Evolutionary conservation across 2,329 filamentous ascomycete species (phyloP), one percentile per base, ranked within the genome.

Genomic region (Aspergillus fructus): DNA sequence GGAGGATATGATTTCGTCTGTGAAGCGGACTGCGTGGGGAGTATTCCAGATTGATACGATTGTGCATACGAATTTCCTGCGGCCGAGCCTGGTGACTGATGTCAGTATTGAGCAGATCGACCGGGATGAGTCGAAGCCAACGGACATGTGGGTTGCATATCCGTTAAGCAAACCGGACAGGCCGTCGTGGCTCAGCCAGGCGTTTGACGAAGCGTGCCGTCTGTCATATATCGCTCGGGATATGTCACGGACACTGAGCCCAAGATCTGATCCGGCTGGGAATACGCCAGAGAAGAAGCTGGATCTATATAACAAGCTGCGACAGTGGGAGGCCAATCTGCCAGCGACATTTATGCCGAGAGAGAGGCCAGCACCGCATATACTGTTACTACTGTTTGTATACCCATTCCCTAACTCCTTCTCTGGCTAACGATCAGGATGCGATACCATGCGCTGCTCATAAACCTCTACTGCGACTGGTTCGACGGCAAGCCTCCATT

Each of bases 31-130:
- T 41, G 61, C 60, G n/a, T 66, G 59, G 66, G 66, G 61, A 24
- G 46, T 65, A 27, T 72, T 64, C 59, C 66, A 71, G 45, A 58
- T 67, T 23, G 68, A 71, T 42, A 69, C 67, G n/a, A 55, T 66
- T 11, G 63, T 65, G 4, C 64, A 66, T 24, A 62, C 62, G 13
- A 64, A 64, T 37, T 66, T 66, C 23, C 57, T 64, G 33, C 58
- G 59, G 21, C 59, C 60, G 8, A 63, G 59, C 23, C 59, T 55
- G 5, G 59, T 66, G 12, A 34, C 47, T 4, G 30, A 39, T 9
- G 63, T 65, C 3, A 61, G 56, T 34, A 45, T 65, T 13, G 39
- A 56, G 11, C 64, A 57, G 4, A 61, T 62, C 17, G 37, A 55
- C 3, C 56, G 56, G 5, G 42, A 60, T 11, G 49, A 48, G 7